Evolutionary conservation across 768 basidiomycete genomes (phyloP), one percentile per base, ranked within the genome.

Genomic region (Pulveroboletus sp.): DNA sequence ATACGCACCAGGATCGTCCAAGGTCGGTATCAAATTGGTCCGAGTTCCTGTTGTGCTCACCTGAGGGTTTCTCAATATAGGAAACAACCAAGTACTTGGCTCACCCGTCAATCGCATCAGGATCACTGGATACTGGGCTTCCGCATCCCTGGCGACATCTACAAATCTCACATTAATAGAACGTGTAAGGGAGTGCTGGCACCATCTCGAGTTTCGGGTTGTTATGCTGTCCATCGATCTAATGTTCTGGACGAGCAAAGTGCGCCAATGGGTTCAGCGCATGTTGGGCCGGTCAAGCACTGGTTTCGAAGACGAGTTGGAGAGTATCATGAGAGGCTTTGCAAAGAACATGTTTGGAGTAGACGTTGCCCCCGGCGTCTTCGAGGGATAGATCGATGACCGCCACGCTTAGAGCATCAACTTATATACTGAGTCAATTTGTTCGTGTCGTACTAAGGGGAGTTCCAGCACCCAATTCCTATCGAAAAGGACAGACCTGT

Each of bases 21-120:
- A 56, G 73, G 72, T 63, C 7, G 10, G 53, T 50, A n/a, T 1
- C 15, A 1, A n/a, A 11, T 33, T 4, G 7, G 10, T 46, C 7
- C 8, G 35, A 7, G 6, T 44, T 30, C 4, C 21, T 6, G 21
- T 9, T 26, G 5, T 9, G 8, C 24, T 46, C 37, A 30, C 11
- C 33, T 41, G 7, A 33, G 4, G 30, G 49, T 18, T 8, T 30
- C 54, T 9, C 13, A 6, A 32, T 2, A 0, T 13, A 84, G 77
- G 85, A 15, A 91, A 91, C 66, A 92, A 92, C 58, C 88, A 93
- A 66, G 71, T 78, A 2, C 80, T 94, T 33, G 87, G 89, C 13
- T 88, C 88, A 3, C 92, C 92, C 0, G 87, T 92, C 1, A 93
- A 94, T 62, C 81, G 92, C 17, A 84, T 96, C 70, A 93, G 91